Base-by-base conservation (phyloP, 805 yeast genomes). In the Metschnikowia arizonensis region DNA sequence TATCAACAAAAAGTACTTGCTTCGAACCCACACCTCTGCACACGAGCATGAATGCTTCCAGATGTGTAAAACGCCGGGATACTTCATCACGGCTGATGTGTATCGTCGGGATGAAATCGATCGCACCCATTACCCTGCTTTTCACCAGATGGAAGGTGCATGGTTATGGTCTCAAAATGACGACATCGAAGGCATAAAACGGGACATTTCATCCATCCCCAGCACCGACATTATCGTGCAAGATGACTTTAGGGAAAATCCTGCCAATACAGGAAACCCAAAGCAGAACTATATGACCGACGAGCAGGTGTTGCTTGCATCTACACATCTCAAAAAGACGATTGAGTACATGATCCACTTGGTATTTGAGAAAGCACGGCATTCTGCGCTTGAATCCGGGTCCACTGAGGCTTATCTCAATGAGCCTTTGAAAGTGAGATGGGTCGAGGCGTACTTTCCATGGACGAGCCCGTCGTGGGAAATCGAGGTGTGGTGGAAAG, bases 381-480 rank as follows among this genome's bases (percentile, higher is more conserved):
- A 69, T 41, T 76, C 85, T 1, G 85, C 88, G 5, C 69, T 74
- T 46, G 55, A 70, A 17, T 81, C 84, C 0, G 89, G 89, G 0
- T 71, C 79, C 1, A 65, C 71, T 1, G 76, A 72, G 29, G 80
- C 76, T 4, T 83, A 81, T 54, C 63, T 82, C 50, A 75, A 80
- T 48, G 84, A 82, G 54, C 96, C 96, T 5, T 73, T 93, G 49
- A 83, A 79, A 59, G 86, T 90, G 15, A 76, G 98, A 55, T 93
- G 99, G 99, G 85, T 89, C 28, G 95, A 88, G 58, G 95, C 93
- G 0, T 88, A 82, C 58, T 93, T 93, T 70, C 99, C 99, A 3
- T 93, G 98, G 97, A 93, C 99, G 2, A 81, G 96, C 1, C 99
- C 99, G 3, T 86, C 96, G 34, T 93, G 96, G 95, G 97, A 93